Conservation (phyloP, 495 filamentous ascomycete species). For the Xylaria nigripes region DNA sequence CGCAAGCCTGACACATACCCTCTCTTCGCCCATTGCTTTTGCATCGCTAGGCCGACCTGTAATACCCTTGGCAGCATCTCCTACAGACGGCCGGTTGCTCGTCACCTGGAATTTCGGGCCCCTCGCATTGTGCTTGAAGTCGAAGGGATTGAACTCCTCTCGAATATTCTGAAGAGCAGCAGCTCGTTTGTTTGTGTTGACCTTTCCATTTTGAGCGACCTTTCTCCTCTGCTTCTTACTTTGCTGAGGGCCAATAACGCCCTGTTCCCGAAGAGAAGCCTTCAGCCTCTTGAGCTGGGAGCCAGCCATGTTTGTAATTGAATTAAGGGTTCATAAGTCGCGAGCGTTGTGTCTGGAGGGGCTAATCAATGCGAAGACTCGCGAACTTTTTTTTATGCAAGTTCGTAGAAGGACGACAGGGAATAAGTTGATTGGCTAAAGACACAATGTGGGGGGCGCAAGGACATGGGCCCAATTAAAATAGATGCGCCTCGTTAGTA, state of each 20-base stretch:
- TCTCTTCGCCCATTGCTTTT: conserved; percentile 81
- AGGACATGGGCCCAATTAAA: too few species aligned
- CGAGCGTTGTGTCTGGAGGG: not conserved
- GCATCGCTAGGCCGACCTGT: conserved; percentile 68
- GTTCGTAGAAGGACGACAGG: too few species aligned
- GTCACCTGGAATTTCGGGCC: conserved; percentile 69
- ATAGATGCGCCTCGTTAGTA: too few species aligned
- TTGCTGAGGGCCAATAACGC: conserved; percentile 78
- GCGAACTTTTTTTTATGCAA: conserved; percentile 17
- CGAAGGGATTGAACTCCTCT: conserved; percentile 95
- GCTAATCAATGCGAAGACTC: not conserved
- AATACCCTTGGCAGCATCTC: conserved; percentile 44
- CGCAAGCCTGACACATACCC: conserved; percentile 40
- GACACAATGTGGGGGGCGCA: too few species aligned
- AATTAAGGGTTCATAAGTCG: not conserved
- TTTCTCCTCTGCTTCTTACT: conserved; percentile 85
- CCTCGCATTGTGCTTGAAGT: conserved; percentile 63
- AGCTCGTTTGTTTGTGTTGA: conserved; percentile 55
- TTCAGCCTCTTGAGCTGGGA: conserved; percentile 96
- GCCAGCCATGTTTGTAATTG: conserved; percentile 60
- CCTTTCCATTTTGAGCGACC: conserved; percentile 54
- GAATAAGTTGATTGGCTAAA: too few species aligned
- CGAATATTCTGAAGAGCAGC: conserved; percentile 74
- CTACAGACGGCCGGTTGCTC: conserved; percentile 48
- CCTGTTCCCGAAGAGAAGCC: conserved; percentile 74